phyloP scores from a whole-genome alignment of 257 asterid species.

The Petrea volubilis region DNA sequence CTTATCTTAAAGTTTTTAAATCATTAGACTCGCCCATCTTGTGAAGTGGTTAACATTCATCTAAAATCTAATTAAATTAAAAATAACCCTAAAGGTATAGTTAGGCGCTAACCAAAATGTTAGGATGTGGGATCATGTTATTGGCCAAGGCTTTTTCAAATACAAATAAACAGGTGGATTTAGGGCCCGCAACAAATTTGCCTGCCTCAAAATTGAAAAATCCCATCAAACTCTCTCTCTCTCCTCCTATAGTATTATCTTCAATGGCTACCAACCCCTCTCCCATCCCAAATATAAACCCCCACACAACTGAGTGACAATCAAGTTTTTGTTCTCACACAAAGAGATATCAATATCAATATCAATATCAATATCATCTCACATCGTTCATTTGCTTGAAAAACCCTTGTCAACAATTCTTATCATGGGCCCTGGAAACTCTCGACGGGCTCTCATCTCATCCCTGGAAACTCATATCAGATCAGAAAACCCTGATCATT shows the following conservation, averaged over 20 bases:
- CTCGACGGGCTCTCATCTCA: too few relatives aligned
- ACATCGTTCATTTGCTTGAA: too few relatives aligned
- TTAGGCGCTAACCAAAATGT: background rate
- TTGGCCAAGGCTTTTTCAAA: constrained; percentile 17
- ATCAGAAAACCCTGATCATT: constrained; percentile 1
- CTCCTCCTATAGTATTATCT: constrained; percentile 30
- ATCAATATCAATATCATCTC: too few relatives aligned
- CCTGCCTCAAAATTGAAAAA: constrained; percentile 19
- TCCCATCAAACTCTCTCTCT: background rate
- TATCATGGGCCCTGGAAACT: too few relatives aligned
- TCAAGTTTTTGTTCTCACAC: background rate
- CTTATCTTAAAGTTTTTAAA: too few relatives aligned
- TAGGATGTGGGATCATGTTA: constrained; percentile 5
- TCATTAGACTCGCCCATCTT: too few relatives aligned
- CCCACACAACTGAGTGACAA: constrained; percentile 27
- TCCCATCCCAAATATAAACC: constrained; percentile 24
- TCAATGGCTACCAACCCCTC: constrained; percentile 21
- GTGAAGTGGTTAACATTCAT: too few relatives aligned
- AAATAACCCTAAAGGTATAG: background rate
- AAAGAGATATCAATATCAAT: too few relatives aligned
- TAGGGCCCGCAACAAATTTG: constrained; percentile 13
- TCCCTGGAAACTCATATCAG: too few relatives aligned
- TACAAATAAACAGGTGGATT: constrained; percentile 11
- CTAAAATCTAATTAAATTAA: too few relatives aligned
- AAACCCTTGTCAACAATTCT: too few relatives aligned